Base-by-base conservation (phyloP, 2,329 filamentous ascomycete species). In the Colletotrichum destructivum region DNA sequence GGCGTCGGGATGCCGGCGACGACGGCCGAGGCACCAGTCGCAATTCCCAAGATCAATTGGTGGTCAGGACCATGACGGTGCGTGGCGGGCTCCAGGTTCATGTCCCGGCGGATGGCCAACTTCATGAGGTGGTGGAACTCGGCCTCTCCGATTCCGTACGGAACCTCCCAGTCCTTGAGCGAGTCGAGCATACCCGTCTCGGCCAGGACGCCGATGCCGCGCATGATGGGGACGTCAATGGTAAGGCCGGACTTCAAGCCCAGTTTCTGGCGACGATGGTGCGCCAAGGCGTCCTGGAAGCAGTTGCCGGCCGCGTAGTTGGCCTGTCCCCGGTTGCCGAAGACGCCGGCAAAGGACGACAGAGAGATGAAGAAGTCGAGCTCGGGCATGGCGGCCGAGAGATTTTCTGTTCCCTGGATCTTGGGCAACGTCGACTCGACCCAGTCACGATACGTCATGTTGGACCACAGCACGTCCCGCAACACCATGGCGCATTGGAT, bases 291-390 rank as follows among this genome's bases (percentile, higher is more conserved):
- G n/a, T 60, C 56, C 21, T 60, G 56, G 56, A n/a, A 60, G 15
- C 38, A 23, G 38, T 44, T 44, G 56, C 38, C 56, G 4, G 56
- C 56, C 6, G 38, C 38, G 42, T 60, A 60, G 56, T 60, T 60
- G 15, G 38, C 56, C n/a, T 60, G 56, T 15, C 56, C 56, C 7
- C 56, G 56, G 60, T 78, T 79, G 7, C 79, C 79, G 2, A 75
- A 67, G 1, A 80, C 68, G 16, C 64, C 68, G 11, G 74, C 69
- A 1, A 76, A 42, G 0, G 81, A 82, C 0, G 78, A 80, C 21
- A 82, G 74, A 31, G 79, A 47, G 40, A 82, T 72, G 67, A 82
- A 82, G 71, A 80, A 81, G 64, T 82, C 81, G 13, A 82, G 73
- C 35, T 73, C 74, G 3, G 64, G 55, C 51, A 83, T 79, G 0